phyloP scores from a whole-genome alignment of 192 early-diverging fungal species.

The Backusella circina region DNA sequence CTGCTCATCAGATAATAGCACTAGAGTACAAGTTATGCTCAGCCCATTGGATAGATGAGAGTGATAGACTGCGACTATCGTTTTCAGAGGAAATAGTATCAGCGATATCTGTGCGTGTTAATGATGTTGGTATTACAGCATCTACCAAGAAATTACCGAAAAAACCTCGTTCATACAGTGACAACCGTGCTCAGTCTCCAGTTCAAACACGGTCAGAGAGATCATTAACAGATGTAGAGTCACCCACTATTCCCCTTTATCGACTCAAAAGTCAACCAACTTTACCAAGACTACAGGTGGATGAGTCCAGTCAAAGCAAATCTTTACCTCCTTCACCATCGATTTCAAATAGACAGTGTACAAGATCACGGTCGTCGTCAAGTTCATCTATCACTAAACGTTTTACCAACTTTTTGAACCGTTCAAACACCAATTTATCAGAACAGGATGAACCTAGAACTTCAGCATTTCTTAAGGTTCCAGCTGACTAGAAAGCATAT shows the following conservation, averaged over 20 bases:
- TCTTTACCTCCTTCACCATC: neutral
- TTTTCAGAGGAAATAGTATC: slow-evolving; percentile 34
- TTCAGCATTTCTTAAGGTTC: neutral
- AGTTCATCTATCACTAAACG: neutral
- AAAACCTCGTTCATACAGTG: slow-evolving; percentile 3
- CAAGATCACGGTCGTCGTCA: neutral
- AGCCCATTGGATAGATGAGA: slow-evolving; percentile 69
- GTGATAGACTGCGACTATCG: slow-evolving; percentile 39
- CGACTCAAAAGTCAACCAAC: slow-evolving; percentile 4
- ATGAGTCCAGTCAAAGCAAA: neutral
- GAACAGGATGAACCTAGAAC: neutral
- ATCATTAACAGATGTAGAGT: neutral
- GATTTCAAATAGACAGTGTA: neutral
- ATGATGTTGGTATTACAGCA: neutral
- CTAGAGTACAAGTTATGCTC: slow-evolving; percentile 69
- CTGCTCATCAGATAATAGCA: slow-evolving; percentile 41
- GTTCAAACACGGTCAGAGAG: neutral
- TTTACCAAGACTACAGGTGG: neutral
- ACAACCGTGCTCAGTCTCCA: neutral
- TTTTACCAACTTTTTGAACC: neutral
- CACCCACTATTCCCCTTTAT: neutral
- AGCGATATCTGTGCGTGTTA: neutral
- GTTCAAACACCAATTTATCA: neutral
- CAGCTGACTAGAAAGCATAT: neutral
- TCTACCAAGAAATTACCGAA: neutral